These are phyloP conservation scores for Colletotrichum filicis DNA, from an alignment of 2,329 filamentous ascomycete genomes.

Conservation along the genomic window DNA sequence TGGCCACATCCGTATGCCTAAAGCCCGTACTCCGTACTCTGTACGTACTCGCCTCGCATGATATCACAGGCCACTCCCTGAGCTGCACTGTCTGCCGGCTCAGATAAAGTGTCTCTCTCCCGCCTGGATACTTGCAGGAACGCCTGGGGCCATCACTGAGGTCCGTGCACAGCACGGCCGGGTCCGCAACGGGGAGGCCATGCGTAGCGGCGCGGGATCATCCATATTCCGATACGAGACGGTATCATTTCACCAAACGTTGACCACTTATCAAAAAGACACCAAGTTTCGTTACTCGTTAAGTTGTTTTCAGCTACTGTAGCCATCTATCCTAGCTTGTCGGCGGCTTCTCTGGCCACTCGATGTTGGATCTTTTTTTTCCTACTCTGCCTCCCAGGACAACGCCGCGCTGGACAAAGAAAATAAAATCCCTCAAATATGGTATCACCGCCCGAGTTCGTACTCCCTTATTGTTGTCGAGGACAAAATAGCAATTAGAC, in stretches of 20 bases:
- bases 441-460: constrained; percentile 34
- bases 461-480: constrained; percentile 11
- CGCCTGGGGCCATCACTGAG: not conserved
- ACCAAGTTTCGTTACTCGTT: constrained; percentile 17
- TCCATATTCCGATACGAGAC: constrained; percentile 13
- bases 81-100: not conserved
- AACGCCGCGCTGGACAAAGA: constrained; percentile 34
- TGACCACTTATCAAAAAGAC: not conserved
- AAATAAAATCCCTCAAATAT: constrained; percentile 32
- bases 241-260: no score
- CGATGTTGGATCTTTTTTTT: constrained; percentile 7
- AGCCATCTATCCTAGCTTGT: constrained; percentile 16
- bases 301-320: constrained; percentile 22
- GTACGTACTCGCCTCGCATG: not conserved
- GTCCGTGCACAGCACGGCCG: not conserved
- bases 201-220: constrained; percentile 16
- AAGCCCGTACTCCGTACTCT: not conserved
- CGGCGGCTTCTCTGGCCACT: not conserved
- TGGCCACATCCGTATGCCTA: not conserved
- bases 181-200: not conserved
- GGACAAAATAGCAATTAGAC: constrained; percentile 34
- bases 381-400: constrained; percentile 15
- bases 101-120: not conserved
- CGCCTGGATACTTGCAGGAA: constrained; percentile 2
- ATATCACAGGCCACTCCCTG: constrained; percentile 2